Base-by-base conservation (phyloP, 164 flowering plant species). In the Euptelea pleiosperma region DNA sequence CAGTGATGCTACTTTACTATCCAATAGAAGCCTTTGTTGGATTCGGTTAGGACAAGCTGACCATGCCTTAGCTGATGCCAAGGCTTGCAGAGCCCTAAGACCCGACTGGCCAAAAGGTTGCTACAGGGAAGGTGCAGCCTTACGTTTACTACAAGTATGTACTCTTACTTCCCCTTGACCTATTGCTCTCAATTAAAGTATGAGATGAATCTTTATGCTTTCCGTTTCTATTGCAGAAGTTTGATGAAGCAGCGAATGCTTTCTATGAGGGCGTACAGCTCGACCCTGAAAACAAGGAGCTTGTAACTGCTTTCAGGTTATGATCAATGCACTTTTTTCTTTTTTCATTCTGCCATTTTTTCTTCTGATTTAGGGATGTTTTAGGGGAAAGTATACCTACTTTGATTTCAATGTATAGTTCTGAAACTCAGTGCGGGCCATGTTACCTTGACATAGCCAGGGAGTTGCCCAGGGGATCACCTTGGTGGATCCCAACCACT, bases 21-120 rank as follows among this genome's bases (percentile, higher is more conserved):
- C 99, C n/a, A 94, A 94, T 65, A 76, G 99, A 77, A 94, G 99
- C 64, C 94, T 91, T 61, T 91, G 98, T 67, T 91, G 97, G 95
- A 37, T 89, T 8, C 85, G 87, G 18, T 57, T 85, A 37, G 98
- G 96, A 28, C 98, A 94, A 78, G 86, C 89, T 42, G 99, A 89
- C 12, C 92, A 79, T 30, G 98, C 99, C 21, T 75, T 94, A 55
- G 74, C 77, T 39, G 99, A 94, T 83, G 99, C 98, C 24, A 84
- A 78, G 76, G 75, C 78, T 7, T 94, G 98, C 71, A 84, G 93
- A 75, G 82, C 61, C 48, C 73, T 89, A 15, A 82, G 81, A 60
- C 96, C 96, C 28, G 87, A 89, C 61, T 94, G 99, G 99, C 64
- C 85, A 26, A 94, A 91, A 74, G 96, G 85, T 69, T 94, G 87